These are phyloP conservation scores for Pleurotus eryngii DNA, from an alignment of 768 basidiomycete species.

Conservation along the genomic window DNA sequence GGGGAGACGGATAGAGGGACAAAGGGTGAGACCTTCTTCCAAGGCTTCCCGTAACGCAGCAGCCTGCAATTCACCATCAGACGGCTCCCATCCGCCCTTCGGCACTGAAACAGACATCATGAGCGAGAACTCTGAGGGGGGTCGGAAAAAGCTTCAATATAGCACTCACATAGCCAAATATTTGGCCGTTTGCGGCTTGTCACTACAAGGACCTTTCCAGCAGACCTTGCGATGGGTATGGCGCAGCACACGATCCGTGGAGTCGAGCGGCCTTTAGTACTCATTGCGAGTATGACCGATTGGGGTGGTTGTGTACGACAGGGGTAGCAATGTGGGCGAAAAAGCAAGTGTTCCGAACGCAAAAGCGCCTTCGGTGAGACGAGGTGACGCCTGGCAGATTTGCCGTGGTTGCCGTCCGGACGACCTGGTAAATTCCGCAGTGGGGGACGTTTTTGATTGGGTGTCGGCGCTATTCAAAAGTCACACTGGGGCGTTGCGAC, in stretches of 20 bases:
- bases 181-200: constrained; percentile 82
- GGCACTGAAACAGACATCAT: constrained; percentile 51
- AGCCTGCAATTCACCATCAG: constrained; percentile 78
- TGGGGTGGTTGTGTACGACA: constrained; percentile 8
- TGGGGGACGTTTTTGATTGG: constrained; percentile 11
- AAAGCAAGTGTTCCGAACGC: constrained; percentile 13
- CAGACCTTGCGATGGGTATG: constrained; percentile 73
- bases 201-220: constrained; percentile 77
- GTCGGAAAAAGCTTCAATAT: constrained; percentile 10
- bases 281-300: constrained; percentile 31
- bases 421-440: constrained; percentile 15
- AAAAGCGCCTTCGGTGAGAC: constrained; percentile 24
- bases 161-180: constrained; percentile 83
- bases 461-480: constrained; percentile 3
- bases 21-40: constrained; percentile 94
- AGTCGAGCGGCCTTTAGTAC: constrained; percentile 71
- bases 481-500: constrained; percentile 1
- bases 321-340: not conserved
- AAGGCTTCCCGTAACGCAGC: constrained; percentile 89
- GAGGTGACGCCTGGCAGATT: constrained; percentile 13
- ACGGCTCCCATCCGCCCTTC: constrained; percentile 89
- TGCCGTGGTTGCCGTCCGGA: constrained; percentile 20
- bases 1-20: constrained; percentile 70
- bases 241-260: constrained; percentile 91
- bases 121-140: not conserved